Evolutionary conservation across 345 rosid species (phyloP), one percentile per base, ranked within the genome.

Genomic region (Draba incana): DNA sequence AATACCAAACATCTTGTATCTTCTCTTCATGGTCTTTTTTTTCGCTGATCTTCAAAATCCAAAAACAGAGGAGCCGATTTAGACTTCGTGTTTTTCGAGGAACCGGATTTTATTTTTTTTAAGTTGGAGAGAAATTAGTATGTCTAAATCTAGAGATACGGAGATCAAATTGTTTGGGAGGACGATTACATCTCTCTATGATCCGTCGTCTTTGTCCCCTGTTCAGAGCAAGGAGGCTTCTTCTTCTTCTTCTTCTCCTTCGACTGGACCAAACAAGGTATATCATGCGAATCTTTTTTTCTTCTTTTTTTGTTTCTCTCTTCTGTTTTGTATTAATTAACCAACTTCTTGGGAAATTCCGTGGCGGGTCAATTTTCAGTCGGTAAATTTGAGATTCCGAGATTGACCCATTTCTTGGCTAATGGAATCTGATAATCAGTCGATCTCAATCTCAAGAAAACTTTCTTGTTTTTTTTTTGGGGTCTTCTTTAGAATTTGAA

Each of bases 141-240:
- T 74, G 78, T 74, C 78, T 60, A 67, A 67, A 25, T 7, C 69
- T 61, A 54, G 57, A 60, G 78, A 74, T 67, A 53, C 2, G 42
- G 72, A 66, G 72, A 74, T 74, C 12, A 74, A 74, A 37, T 46
- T 74, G 73, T 74, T 74, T 67, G 78, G 78, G 13, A 74, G 44
- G 37, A 74, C 72, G 11, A 74, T 74, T 2, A 66, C 72, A 10
- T 74, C 78, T 37, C 35, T 53, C 0, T 25, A 33, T 66, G 68
- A 66, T 74, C 35, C n/a, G 0, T 51, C 65, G 31, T 46, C 64
- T 3, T 58, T 39, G 2, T 25, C 46, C 25, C 66, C 54, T 67
- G 68, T 58, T 12, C 67, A 66, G 39, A 68, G 48, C 31, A 74
- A 67, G 15, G 77, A 65, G 3, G 42, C 8, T 23, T 62, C 62